These are phyloP conservation scores for Tephrocybe sp. DNA, from an alignment of 768 basidiomycete genomes.

Conservation along the genomic window DNA sequence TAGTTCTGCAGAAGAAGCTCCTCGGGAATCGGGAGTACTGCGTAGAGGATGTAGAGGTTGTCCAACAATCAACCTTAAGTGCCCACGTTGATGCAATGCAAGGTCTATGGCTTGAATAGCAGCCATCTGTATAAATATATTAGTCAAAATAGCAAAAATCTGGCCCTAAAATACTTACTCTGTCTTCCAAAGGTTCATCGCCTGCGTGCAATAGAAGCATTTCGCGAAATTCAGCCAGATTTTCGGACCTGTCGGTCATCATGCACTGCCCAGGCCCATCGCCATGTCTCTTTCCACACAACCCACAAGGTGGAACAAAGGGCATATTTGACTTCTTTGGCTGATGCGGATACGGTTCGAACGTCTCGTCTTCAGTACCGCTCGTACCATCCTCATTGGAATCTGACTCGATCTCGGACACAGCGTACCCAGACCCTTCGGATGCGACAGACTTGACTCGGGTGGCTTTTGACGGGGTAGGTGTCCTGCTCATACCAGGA, in stretches of 20 bases:
- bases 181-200: slow-evolving; percentile 62
- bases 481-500: slow-evolving; percentile 7
- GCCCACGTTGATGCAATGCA: slow-evolving; percentile 53
- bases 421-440: slow-evolving; percentile 31
- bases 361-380: slow-evolving; percentile 12
- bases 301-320: slow-evolving; percentile 42
- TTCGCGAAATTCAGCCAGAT: slow-evolving; percentile 66
- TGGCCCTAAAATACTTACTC: slow-evolving; percentile 39
- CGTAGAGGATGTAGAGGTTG: slow-evolving; percentile 62
- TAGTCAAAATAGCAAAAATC: slow-evolving; percentile 1
- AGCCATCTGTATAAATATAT: slow-evolving; percentile 33
- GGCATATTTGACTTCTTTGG: slow-evolving; percentile 15
- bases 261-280: slow-evolving; percentile 44
- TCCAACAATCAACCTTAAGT: slow-evolving; percentile 51
- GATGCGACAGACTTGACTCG: slow-evolving; percentile 21
- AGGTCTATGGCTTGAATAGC: slow-evolving; percentile 73
- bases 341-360: slow-evolving; percentile 15
- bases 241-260: slow-evolving; percentile 65
- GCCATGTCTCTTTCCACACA: slow-evolving; percentile 58
- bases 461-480: not conserved
- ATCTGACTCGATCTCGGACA: slow-evolving; percentile 26
- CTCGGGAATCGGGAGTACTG: not conserved
- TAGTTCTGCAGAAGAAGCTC: not conserved
- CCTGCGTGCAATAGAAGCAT: slow-evolving; percentile 62
- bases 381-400: slow-evolving; percentile 16